Conservation (phyloP, 2,329 filamentous ascomycete species). For the Fusarium praegraminearum region DNA sequence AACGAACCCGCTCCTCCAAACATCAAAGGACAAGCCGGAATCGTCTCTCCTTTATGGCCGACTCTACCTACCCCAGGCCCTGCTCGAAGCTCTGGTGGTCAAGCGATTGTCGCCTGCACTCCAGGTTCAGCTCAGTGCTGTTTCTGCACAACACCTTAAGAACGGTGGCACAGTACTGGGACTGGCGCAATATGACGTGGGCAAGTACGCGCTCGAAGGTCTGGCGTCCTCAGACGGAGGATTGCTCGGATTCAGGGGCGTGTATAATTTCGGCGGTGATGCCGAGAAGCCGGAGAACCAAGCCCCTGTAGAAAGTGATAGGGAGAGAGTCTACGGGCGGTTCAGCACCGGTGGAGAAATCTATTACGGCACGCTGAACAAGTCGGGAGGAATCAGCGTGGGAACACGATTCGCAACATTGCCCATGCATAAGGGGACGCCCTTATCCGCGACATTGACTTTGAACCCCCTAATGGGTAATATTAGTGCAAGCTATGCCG, state of each 20-base stretch:
- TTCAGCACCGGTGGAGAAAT: slow-evolving; percentile 93
- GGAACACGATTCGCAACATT: slow-evolving; percentile 91
- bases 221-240: slow-evolving; percentile 94
- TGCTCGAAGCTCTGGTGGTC: slow-evolving; percentile 87
- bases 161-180: slow-evolving; percentile 82
- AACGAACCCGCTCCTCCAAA: slow-evolving; percentile 42
- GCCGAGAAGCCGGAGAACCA: slow-evolving; percentile 54
- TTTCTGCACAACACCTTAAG: slow-evolving; percentile 76
- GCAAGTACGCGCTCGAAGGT: slow-evolving; percentile 89
- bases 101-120: slow-evolving; percentile 80
- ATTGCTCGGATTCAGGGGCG: slow-evolving; percentile 84
- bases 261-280: slow-evolving; percentile 94
- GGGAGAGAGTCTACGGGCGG: slow-evolving; percentile 78
- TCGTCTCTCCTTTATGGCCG: slow-evolving; percentile 79
- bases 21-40: slow-evolving; percentile 49
- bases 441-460: slow-evolving; percentile 92
- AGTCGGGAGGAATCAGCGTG: slow-evolving; percentile 90
- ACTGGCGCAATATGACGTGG: slow-evolving; percentile 82
- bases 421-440: slow-evolving; percentile 82
- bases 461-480: slow-evolving; percentile 95
- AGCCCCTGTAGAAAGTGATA: slow-evolving; percentile 51
- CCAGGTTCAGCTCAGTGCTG: slow-evolving; percentile 83
- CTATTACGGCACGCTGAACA: slow-evolving; percentile 96
- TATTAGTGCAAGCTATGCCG: slow-evolving; percentile 89
- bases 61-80: slow-evolving; percentile 84